phyloP scores from a whole-genome alignment of 2,329 filamentous ascomycete genomes.

The Cercospora sp. region DNA sequence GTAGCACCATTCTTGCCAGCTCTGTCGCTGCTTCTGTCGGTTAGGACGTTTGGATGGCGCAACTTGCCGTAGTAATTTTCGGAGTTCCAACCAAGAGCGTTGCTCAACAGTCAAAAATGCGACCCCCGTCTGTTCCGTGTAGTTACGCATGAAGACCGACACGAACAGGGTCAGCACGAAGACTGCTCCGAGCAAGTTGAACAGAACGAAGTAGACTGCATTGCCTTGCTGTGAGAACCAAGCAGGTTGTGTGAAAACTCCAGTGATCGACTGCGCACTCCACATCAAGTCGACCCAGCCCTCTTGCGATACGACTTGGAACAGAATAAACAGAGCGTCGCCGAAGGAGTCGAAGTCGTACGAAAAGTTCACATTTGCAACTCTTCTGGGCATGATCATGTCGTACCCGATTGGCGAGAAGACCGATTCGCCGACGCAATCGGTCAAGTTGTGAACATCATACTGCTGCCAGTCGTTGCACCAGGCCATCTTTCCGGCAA shows the following conservation, averaged over 20 bases:
- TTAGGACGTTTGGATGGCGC: constrained; percentile 92
- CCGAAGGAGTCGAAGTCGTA: constrained; percentile 95
- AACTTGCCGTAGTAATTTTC: constrained; percentile 88
- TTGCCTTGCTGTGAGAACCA: constrained; percentile 74
- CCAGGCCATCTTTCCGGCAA: constrained; percentile 73
- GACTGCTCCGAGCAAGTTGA: constrained; percentile 93
- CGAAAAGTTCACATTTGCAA: constrained; percentile 66
- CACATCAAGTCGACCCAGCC: constrained; percentile 96
- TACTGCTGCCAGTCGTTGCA: constrained; percentile 70
- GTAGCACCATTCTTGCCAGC: constrained; percentile 92
- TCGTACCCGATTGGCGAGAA: constrained; percentile 80
- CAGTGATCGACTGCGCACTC: constrained; percentile 77
- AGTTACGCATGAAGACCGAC: constrained; percentile 99
- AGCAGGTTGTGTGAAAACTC: constrained; percentile 69
- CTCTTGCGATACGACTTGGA: constrained; percentile 98
- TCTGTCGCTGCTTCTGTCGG: constrained; percentile 67
- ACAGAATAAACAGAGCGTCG: constrained; percentile 91
- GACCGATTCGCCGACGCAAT: constrained; percentile 82
- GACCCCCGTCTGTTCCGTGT: constrained; percentile 96
- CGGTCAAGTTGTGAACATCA: constrained; percentile 59
- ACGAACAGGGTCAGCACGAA: constrained; percentile 97
- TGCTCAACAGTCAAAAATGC: constrained; percentile 95
- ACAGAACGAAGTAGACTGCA: constrained; percentile 89
- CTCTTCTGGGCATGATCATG: constrained; percentile 78
- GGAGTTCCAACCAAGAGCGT: constrained; percentile 90